Conservation (phyloP, 305 asterid genomes). For the Caryopteris hybrid region DNA sequence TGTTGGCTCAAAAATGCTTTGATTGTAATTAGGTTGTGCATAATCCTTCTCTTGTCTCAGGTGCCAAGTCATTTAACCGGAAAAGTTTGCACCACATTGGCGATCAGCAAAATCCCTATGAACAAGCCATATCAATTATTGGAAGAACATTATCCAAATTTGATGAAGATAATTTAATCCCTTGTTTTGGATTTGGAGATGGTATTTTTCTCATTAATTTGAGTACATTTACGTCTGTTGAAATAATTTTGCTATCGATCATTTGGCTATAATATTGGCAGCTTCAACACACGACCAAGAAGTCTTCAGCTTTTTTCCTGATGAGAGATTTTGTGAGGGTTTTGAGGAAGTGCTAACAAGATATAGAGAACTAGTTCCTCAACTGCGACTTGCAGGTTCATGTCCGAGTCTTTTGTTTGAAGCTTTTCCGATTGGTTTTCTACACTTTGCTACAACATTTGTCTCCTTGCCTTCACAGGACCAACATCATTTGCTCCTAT, state of each 20-base stretch:
- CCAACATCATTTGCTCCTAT: constrained; percentile 93
- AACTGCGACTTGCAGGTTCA: constrained; percentile 81
- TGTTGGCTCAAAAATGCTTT: not conserved
- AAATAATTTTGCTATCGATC: constrained; percentile 2
- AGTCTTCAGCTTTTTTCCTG: constrained; percentile 81
- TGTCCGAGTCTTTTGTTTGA: not conserved
- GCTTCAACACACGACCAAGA: constrained; percentile 99
- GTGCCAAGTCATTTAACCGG: constrained; percentile 82
- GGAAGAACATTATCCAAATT: constrained; percentile 90
- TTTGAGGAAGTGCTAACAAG: constrained; percentile 86
- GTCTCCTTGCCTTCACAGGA: constrained; percentile 38
- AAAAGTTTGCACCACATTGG: constrained; percentile 92
- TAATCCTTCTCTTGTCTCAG: constrained; percentile 31
- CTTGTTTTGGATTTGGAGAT: constrained; percentile 96
- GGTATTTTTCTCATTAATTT: constrained; percentile 43
- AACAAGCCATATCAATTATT: constrained; percentile 92
- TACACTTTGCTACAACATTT: not conserved
- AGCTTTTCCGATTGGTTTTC: constrained; percentile 3
- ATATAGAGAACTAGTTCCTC: constrained; percentile 92
- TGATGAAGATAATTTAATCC: constrained; percentile 92
- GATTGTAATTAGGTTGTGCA: constrained; percentile 1
- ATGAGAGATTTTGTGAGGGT: constrained; percentile 83
- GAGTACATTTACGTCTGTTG: not conserved
- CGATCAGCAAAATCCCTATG: constrained; percentile 77
- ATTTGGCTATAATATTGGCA: constrained; percentile 34